Evolutionary conservation across 306 rosid genomes (phyloP), one percentile per base, ranked within the genome.

Genomic region (Begonia fuchsioides): DNA sequence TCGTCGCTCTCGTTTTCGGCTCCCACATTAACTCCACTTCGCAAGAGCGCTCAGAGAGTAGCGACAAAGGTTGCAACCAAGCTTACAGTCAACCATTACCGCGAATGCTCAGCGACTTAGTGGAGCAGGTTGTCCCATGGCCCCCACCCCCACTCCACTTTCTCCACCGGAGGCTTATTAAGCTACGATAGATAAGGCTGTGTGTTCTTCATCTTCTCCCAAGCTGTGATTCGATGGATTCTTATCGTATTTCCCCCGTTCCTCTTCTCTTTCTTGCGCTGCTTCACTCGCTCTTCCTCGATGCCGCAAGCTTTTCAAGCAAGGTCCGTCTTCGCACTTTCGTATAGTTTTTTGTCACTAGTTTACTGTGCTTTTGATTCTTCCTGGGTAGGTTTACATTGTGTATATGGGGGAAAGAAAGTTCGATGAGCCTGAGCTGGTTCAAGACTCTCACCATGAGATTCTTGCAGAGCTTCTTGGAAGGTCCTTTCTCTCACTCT

Each of bases 391-490:
- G 87, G 83, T 72, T 65, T 74, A 76, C 47, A 70, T 80, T 67
- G 83, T 80, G 55, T 72, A 67, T 39, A 58, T 70, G 80, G 83
- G 83, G 50, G 66, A 62, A 45, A 67, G 56, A 54, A 53, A 55
- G 17, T 63, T 63, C 38, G 70, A 16, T 48, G 69, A 73, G 39
- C 67, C 63, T 2, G 51, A 72, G 43, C 58, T 57, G 38, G 70
- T 66, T 61, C 72, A 74, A 64, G 73, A 75, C 38, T 75, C 77
- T 12, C 77, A 75, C 60, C 76, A 68, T 58, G 49, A 66, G 54
- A 69, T 72, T 12, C 82, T 75, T 5, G 72, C 77, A 8, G 15
- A 43, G 59, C n/a, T 75, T 47, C 70, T 72, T 13, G 80, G 77
- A 72, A 75, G 82, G 82, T 79, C 56, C 45, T 55, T 32, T 7